Conservation (phyloP, 139 green algal genomes). For the Trebouxia sp. region DNA sequence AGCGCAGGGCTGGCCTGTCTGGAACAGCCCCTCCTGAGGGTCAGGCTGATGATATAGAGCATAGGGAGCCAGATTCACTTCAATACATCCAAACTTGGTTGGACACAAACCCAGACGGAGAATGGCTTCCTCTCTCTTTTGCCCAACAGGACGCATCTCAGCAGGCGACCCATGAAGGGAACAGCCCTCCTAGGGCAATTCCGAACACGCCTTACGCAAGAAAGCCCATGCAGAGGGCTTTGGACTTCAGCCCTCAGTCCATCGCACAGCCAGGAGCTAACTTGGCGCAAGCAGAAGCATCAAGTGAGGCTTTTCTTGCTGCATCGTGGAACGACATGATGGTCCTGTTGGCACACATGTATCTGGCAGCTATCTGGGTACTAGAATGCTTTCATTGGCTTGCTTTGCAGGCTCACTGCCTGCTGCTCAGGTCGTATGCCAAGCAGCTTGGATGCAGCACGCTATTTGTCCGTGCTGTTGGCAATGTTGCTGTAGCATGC, state of each 20-base stretch:
- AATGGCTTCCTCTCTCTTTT: not conserved
- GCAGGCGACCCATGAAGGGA: not conserved
- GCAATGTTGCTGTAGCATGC: no score
- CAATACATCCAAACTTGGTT: not conserved
- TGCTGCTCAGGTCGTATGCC: no score
- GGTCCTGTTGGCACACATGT: no score
- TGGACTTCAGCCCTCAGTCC: not conserved
- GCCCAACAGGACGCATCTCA: not conserved
- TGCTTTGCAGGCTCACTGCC: no score
- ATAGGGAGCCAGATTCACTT: not conserved
- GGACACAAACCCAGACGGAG: not conserved
- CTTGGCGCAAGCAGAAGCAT: not conserved
- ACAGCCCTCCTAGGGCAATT: not conserved
- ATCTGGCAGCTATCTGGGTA: no score
- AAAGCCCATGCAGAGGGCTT: not conserved
- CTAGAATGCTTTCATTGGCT: no score
- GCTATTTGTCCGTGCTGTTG: no score
- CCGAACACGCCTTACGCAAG: not conserved
- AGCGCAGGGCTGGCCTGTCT: no score
- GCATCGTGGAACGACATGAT: no score
- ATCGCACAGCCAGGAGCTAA: not conserved
- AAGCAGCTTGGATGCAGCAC: no score
- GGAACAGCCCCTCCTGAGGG: no score
- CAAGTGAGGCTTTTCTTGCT: not conserved
- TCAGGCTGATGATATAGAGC: no score